Base-by-base conservation (phyloP, 1,139 yeast species). In the Yamadazyma aaseri region DNA sequence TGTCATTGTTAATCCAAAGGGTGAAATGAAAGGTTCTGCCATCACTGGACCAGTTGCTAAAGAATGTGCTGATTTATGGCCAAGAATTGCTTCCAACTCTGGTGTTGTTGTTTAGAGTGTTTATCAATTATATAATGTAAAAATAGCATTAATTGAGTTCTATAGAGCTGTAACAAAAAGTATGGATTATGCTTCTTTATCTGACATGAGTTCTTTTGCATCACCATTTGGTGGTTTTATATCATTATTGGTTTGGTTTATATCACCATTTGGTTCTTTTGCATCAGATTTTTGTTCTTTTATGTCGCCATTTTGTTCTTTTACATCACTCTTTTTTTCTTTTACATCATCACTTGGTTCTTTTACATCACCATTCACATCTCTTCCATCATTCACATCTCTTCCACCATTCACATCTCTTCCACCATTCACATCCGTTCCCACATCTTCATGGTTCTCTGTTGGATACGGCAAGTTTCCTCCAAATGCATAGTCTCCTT, bases 11-110 rank as follows among this genome's bases (percentile, higher is more conserved):
- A 94, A 94, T 79, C 98, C 99, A 70, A 94, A 94, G 92, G 99
- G 99, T 81, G 99, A 94, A 79, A 94, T 94, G 98, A 94, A 94
- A 83, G 99, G 99, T 76, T 94, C 98, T 58, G 98, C 98, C 65
- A 92, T 94, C 71, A 94, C 98, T 65, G 99, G 99, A 74, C 98
- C 99, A 63, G 99, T 94, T 67, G 98, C 97, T 73, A 94, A 92
- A 81, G 99, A 94, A 81, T 92, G 98, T 80, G 98, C 99, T 71
- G 99, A 94, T 71, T 86, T 94, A 74, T 94, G 99, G 99, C 99
- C 99, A 72, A 90, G 98, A 83, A 92, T 94, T 77, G 98, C 99
- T 68, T 89, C 97, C 60, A 89, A 89, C 92, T 94, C 98, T 63
- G 98, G 98, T 86, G 98, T 94, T 71, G 98, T 94, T 74, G 99